Evolutionary conservation across 75 land plant species (phyloP).

Genomic region (Cupressus sempervirens): DNA sequence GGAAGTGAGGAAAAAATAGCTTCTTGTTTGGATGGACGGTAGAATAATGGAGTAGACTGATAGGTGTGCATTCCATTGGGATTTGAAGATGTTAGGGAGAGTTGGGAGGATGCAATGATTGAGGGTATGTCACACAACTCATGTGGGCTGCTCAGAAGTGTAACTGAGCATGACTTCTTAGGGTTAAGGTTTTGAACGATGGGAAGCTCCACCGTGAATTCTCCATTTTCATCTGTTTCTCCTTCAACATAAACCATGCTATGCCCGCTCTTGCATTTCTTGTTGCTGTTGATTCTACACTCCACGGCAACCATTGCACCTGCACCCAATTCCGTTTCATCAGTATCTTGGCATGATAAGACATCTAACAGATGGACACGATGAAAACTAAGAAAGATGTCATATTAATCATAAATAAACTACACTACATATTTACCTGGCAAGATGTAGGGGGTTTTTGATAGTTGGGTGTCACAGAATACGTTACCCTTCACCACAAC

Average conservation of each 20-base stretch:
- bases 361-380: too few species aligned
- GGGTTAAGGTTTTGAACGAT: background rate
- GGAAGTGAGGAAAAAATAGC: background rate
- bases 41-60: background rate
- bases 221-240: slow-evolving; percentile 1
- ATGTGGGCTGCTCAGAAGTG: background rate
- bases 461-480: background rate
- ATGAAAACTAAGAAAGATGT: too few species aligned
- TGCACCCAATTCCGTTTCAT: background rate
- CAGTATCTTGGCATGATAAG: background rate
- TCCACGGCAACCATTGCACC: background rate
- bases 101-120: background rate
- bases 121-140: background rate
- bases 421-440: background rate
- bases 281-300: background rate
- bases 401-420: too few species aligned
- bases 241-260: background rate
- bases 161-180: background rate
- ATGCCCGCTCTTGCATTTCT: background rate
- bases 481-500: background rate
- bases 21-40: background rate
- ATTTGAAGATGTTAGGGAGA: background rate
- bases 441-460: background rate
- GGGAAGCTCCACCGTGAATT: slow-evolving; percentile 2
- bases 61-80: background rate